Base-by-base conservation (phyloP, 495 filamentous ascomycete species). In the Trichoderma virens region DNA sequence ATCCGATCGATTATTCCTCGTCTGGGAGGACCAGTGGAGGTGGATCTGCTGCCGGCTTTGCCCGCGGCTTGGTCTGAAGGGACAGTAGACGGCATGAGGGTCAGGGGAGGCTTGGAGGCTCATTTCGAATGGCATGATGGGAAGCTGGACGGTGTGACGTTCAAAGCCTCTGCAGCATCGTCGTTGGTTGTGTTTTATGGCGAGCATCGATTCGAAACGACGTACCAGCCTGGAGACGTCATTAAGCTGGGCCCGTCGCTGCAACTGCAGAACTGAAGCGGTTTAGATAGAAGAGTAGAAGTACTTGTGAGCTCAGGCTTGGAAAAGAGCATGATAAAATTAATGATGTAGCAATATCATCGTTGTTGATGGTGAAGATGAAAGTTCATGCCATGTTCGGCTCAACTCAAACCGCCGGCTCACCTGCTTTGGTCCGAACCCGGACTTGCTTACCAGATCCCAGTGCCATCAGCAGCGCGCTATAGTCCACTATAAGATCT, bases 101-200 rank as follows among this genome's bases (percentile, higher is more conserved):
- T 69, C 3, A 63, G 74, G 18, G 72, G 72, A 3, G 68, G 65
- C 14, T 66, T 75, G 41, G 66, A 65, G 61, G 63, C 72, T 27
- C 68, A 68, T 67, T 70, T 74, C 18, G 59, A 65, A 14, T 72
- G 72, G 74, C 28, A 51, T 9, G 65, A 67, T 16, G 66, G 65
- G 7, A 63, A 51, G 41, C 68, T 74, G 11, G 61, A 59, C 5
- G 35, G 62, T 32, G 72, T 69, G 3, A 69, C 61, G 59, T 39
- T 74, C 35, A 61, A 65, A 25, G 56, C 62, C 59, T 66, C 61
- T 20, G 61, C 59, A 39, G 67, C 35, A 75, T 59, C 76, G 68
- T 35, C 71, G 67, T 45, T 71, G 67, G 65, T 73, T 66, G 56
- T 69, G 68, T 78, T 76, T 64, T 79, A 79, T 70, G 78, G 77